A percentile compares a stretch with the other conserved stretches of the same genome.
These are phyloP conservation scores for Cinnamomum chago DNA, from an alignment of 164 flowering plant genomes.

Conservation along the genomic window DNA sequence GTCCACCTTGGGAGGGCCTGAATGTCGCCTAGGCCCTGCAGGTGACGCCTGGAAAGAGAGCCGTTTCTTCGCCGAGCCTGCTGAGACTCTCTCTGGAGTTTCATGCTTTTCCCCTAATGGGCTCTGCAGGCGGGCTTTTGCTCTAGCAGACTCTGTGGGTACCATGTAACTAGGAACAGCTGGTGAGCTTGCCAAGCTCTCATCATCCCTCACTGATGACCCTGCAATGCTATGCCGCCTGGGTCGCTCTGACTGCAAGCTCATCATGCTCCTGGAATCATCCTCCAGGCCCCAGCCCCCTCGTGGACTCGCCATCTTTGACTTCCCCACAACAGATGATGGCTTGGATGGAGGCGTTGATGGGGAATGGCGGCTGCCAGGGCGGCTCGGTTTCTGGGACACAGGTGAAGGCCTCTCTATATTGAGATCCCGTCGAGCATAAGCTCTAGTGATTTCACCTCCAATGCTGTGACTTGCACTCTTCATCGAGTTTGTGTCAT, in stretches of 20 bases:
- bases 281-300: conserved; percentile 37
- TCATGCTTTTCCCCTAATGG: conserved; percentile 43
- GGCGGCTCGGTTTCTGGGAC: conserved; percentile 30
- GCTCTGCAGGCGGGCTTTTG: conserved; percentile 47
- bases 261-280: conserved; percentile 50
- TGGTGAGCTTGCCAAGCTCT: conserved; percentile 59
- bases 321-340: conserved; percentile 26
- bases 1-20: conserved; percentile 56
- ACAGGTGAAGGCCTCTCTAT: conserved; percentile 46
- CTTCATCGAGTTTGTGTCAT: conserved; percentile 42
- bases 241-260: conserved; percentile 51
- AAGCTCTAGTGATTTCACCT: conserved; percentile 54
- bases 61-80: conserved; percentile 50
- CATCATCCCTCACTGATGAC: conserved; percentile 40
- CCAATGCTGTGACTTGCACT: conserved; percentile 30
- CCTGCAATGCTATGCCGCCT: conserved; percentile 64
- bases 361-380: conserved; percentile 35
- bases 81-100: conserved; percentile 36
- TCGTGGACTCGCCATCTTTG: conserved; percentile 49
- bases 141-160: conserved; percentile 69
- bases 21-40: conserved; percentile 48
- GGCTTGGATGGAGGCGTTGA: conserved; percentile 40
- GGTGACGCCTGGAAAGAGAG: conserved; percentile 58
- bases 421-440: conserved; percentile 36
- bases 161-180: conserved; percentile 77